phyloP scores from a whole-genome alignment of 495 filamentous ascomycete species.

The Penicillium fimorum region DNA sequence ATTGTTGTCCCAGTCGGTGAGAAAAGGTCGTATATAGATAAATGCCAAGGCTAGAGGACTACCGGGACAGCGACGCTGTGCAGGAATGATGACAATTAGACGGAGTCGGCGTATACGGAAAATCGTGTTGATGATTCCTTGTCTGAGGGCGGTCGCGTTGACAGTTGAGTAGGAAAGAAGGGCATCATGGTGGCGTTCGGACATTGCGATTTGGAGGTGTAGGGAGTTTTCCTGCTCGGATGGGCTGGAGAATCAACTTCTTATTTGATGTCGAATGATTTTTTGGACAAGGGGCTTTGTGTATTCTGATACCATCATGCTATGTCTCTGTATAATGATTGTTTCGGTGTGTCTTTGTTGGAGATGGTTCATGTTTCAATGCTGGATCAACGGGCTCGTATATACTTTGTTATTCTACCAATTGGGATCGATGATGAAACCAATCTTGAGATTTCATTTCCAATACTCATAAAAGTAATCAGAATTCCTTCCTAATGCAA shows the following conservation, averaged over 20 bases:
- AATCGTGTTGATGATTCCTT: background rate
- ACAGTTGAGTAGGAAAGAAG: background rate
- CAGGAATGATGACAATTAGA: slow-evolving; percentile 1
- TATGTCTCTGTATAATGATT: background rate
- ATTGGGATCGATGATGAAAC: background rate
- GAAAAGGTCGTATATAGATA: background rate
- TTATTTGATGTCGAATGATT: background rate
- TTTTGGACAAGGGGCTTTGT: background rate
- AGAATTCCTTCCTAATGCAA: background rate
- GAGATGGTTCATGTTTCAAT: background rate
- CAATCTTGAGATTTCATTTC: background rate
- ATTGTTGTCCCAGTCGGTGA: too few species aligned
- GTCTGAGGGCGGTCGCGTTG: background rate
- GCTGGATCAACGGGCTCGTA: background rate
- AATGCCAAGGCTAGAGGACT: background rate
- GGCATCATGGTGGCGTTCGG: background rate
- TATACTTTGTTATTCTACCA: background rate
- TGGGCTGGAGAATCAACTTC: background rate
- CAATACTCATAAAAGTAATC: background rate
- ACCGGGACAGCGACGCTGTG: background rate
- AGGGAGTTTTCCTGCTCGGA: background rate
- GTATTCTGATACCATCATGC: background rate
- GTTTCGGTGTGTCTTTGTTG: background rate
- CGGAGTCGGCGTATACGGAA: background rate
- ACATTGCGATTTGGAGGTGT: background rate